phyloP scores from a whole-genome alignment of 805 yeast species.

The Blastobotrys mokoenaii region DNA sequence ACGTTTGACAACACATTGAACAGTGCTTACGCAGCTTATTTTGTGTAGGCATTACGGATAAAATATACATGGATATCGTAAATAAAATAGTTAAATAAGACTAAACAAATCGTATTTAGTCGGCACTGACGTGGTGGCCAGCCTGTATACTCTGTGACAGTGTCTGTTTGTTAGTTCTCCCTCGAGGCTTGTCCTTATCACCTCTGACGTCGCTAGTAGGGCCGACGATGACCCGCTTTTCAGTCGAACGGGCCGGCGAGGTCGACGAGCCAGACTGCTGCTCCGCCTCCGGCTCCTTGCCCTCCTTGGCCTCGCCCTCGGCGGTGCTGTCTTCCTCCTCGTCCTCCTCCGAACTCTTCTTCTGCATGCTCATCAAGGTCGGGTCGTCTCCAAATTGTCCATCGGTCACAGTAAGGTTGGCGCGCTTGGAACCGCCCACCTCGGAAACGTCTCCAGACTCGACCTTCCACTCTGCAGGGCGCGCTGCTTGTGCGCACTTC shows the following conservation, averaged over 20 bases:
- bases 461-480: conserved; percentile 23
- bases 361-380: conserved; percentile 11
- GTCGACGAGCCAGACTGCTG: too few species aligned
- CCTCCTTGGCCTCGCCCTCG: background rate
- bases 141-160: conserved; percentile 18
- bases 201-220: too few species aligned
- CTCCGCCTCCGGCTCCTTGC: conserved; percentile 3
- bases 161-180: conserved; percentile 14
- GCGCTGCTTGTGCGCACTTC: conserved; percentile 42
- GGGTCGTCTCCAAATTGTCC: conserved; percentile 10
- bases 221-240: too few species aligned
- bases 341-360: background rate
- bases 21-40: too few species aligned
- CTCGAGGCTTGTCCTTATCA: conserved; percentile 5
- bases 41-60: too few species aligned
- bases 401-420: conserved; percentile 5
- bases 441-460: conserved; percentile 5
- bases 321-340: background rate
- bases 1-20: too few species aligned
- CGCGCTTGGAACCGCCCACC: background rate
- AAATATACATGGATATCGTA: too few species aligned
- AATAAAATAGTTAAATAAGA: too few species aligned
- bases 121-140: conserved; percentile 14
- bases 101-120: background rate
- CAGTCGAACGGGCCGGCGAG: too few species aligned